Evolutionary conservation across 768 basidiomycete species (phyloP), one percentile per base, ranked within the genome.

Genomic region (Suillus luteus): DNA sequence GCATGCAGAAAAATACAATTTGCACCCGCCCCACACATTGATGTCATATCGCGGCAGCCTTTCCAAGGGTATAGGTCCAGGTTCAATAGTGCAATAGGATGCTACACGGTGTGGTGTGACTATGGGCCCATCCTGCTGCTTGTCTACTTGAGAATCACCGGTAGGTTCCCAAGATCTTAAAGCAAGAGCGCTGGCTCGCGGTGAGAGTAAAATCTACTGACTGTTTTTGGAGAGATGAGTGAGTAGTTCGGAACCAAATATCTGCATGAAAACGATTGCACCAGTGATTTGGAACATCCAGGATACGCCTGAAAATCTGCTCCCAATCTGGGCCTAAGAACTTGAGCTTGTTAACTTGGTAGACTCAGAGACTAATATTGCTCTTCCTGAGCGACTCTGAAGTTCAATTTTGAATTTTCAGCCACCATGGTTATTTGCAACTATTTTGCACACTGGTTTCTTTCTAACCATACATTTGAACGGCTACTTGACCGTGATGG

Each of bases 401-500:
- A 48, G 27, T 52, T 17, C 17, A 52, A 31, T 5, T 54, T 27
- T 27, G 1, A 27, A 1, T 27, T 31, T n/a, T 19, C 17, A 33
- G 52, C 52, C 52, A 54, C 52, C 11, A 33, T n/a, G 6, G 31
- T 19, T 54, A 54, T 54, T 54, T 54, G 31, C 11, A 35, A 54
- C 33, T 54, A 0, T 54, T 54, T 54, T 31, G 52, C 31, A 54
- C 19, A 54, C 52, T 35, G 52, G 52, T 54, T 54, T 38, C 55
- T 38, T 59, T 61, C 54, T 55, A 27, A 62, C 22, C 14, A 24
- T 11, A 27, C 38, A 52, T 62, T 55, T 35, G 49, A 40, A 38
- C 69, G 70, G 70, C 41, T 66, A 64, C 72, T 76, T 71, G 64
- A 62, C 62, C 52, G 61, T 51, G 62, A 87, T 87, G 86, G 85